These are phyloP conservation scores for Phragmites australis DNA, from an alignment of 176 grass and related monocot species.

Conservation along the genomic window DNA sequence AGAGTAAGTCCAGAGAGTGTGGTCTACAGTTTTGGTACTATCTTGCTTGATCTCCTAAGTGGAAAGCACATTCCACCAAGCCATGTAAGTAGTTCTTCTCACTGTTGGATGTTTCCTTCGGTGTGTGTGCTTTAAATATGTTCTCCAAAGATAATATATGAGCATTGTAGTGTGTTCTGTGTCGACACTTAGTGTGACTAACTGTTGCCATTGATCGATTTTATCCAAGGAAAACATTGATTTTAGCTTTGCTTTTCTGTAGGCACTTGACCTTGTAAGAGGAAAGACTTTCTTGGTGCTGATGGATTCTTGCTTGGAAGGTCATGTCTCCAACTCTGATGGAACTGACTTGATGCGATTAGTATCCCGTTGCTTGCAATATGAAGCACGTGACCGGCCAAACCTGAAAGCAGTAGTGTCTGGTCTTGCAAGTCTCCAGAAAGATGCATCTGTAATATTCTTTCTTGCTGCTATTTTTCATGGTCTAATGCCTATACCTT, in stretches of 20 bases:
- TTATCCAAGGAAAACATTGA: not conserved
- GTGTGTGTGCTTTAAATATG: not conserved
- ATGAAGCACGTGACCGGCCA: conserved; percentile 77
- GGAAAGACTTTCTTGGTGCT: conserved; percentile 65
- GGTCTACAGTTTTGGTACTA: conserved; percentile 85
- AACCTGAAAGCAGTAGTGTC: conserved; percentile 72
- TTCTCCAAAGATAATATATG: not conserved
- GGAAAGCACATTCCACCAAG: conserved; percentile 93
- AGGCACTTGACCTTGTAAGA: conserved; percentile 89
- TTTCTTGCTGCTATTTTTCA: not conserved
- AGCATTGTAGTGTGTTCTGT: not conserved
- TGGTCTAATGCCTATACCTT: conserved; percentile 16
- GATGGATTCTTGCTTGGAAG: conserved; percentile 95
- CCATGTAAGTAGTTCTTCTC: conserved; percentile 58
- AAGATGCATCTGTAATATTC: conserved; percentile 68
- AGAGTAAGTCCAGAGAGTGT: conserved; percentile 93
- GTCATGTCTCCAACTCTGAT: conserved; percentile 74
- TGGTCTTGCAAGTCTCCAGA: conserved; percentile 69
- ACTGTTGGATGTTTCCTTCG: not conserved
- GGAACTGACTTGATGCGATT: conserved; percentile 73
- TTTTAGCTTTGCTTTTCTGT: conserved; percentile 13
- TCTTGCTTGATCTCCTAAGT: conserved; percentile 94
- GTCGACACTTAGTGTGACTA: not conserved
- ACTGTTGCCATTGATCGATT: not conserved
- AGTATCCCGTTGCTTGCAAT: conserved; percentile 77